A percentile compares a stretch with the other conserved stretches of the same genome.
Evolutionary conservation across 495 filamentous ascomycete genomes (phyloP).

Genomic region (Terfezia boudieri): DNA sequence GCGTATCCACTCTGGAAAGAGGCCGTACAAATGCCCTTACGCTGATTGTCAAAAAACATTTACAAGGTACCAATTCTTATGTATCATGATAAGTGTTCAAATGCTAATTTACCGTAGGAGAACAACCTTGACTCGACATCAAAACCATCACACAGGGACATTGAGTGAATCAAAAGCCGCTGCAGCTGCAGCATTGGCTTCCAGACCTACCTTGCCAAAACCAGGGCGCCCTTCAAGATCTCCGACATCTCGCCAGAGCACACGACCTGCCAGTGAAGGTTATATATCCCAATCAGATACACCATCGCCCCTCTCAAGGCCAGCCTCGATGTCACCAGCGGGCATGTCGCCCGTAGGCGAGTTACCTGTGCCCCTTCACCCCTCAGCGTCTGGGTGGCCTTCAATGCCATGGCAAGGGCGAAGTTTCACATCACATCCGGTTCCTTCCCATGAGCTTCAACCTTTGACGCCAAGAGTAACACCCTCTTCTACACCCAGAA

Average conservation of each 20-base stretch:
- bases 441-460: conserved; percentile 46
- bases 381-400: conserved; percentile 35
- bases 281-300: conserved; percentile 28
- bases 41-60: conserved; percentile 98
- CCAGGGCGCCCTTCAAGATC: conserved; percentile 36
- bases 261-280: conserved; percentile 57
- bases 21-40: conserved; percentile 93
- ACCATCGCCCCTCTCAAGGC: conserved; percentile 60
- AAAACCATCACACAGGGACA: conserved; percentile 87
- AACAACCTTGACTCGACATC: conserved; percentile 84
- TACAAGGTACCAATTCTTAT: conserved; percentile 26
- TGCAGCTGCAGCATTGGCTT: conserved; percentile 60
- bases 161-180: conserved; percentile 82
- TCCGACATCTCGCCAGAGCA: conserved; percentile 49
- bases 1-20: conserved; percentile 84
- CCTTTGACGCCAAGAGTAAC: conserved; percentile 51
- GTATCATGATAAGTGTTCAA: neutral
- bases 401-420: conserved; percentile 36
- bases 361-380: conserved; percentile 49
- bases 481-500: conserved; percentile 37
- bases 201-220: conserved; percentile 32
- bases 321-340: conserved; percentile 46
- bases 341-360: conserved; percentile 32
- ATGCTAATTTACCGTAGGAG: conserved; percentile 28
- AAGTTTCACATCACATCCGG: conserved; percentile 49